These are phyloP conservation scores for Salix caprea DNA, from an alignment of 345 rosid genomes.

Conservation along the genomic window DNA sequence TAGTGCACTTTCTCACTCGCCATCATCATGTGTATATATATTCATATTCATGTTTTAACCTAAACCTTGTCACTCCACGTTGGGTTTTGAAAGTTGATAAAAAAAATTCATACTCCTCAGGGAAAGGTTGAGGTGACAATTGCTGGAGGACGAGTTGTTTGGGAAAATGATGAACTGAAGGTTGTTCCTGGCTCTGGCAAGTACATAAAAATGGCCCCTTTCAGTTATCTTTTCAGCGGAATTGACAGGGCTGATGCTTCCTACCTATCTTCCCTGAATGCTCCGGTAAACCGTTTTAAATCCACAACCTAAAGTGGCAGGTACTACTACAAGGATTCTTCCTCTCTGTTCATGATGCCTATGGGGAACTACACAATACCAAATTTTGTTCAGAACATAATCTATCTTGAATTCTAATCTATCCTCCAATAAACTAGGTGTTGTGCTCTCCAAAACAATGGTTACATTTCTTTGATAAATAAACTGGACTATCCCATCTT, in stretches of 20 bases:
- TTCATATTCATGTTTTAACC: neutral
- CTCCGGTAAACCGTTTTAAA: constrained; percentile 67
- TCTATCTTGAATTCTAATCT: too few species aligned
- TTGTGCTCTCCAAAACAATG: too few species aligned
- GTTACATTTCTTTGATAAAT: too few species aligned
- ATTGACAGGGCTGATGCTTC: constrained; percentile 70
- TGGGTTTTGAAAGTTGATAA: neutral
- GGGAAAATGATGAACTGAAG: constrained; percentile 74
- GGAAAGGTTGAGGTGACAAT: constrained; percentile 96
- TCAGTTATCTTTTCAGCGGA: constrained; percentile 71
- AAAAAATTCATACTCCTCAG: constrained; percentile 24
- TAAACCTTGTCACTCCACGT: neutral
- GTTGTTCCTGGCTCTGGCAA: constrained; percentile 69
- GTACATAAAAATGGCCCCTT: constrained; percentile 72
- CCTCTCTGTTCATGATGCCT: neutral
- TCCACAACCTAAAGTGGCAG: constrained; percentile 27
- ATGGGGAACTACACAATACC: neutral
- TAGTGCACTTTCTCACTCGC: too few species aligned
- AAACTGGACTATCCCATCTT: too few species aligned
- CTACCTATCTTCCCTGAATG: constrained; percentile 64
- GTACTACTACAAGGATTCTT: neutral
- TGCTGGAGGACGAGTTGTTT: constrained; percentile 75
- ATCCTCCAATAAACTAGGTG: too few species aligned
- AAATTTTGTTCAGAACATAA: neutral
- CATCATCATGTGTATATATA: neutral